Percentiles rank a stretch among this genome's conserved stretches.
phyloP scores from a whole-genome alignment of 371 early-diverging fungal genomes.

The Circinella minor region DNA sequence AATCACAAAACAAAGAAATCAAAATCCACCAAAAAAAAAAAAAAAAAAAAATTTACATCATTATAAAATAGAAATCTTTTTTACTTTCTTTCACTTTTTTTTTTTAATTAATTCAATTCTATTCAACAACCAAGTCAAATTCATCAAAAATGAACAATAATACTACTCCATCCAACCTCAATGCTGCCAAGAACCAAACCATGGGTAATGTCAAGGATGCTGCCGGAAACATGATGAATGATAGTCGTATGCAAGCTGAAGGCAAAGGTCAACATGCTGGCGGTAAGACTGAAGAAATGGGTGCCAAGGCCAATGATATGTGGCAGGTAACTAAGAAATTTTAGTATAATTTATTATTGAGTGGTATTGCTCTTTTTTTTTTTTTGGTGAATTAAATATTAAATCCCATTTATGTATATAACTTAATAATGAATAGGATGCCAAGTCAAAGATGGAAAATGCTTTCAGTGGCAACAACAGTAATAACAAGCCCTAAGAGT shows the following conservation, averaged over 20 bases:
- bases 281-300: slow-evolving; percentile 42
- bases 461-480: neutral
- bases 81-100: neutral
- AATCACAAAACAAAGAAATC: no score
- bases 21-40: neutral
- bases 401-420: no score
- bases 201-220: slow-evolving; percentile 52
- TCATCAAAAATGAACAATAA: slow-evolving; percentile 9
- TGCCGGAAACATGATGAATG: slow-evolving; percentile 45
- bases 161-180: neutral
- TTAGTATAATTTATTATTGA: no score
- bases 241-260: slow-evolving; percentile 41
- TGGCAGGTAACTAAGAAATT: neutral
- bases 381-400: no score
- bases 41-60: neutral
- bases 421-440: neutral
- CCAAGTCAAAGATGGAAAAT: slow-evolving; percentile 5
- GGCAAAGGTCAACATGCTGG: slow-evolving; percentile 31
- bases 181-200: slow-evolving; percentile 26
- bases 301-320: slow-evolving; percentile 29
- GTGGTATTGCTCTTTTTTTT: no score
- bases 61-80: neutral
- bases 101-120: neutral
- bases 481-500: neutral
- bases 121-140: neutral